Conservation (phyloP, 2,329 filamentous ascomycete genomes). For the Calonectria montana region DNA sequence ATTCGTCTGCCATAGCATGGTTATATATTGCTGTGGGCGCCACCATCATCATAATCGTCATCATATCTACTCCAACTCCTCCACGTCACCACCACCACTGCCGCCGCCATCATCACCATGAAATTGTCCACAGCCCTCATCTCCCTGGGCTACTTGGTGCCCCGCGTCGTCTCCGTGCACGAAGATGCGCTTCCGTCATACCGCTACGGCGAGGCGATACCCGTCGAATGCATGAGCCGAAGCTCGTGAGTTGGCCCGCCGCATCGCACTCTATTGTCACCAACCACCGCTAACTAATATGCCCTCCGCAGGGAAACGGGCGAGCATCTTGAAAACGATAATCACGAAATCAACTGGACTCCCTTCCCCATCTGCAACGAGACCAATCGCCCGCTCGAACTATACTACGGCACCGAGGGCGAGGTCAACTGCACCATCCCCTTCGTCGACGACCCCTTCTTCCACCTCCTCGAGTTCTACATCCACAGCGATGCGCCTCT, state of each 20-base stretch:
- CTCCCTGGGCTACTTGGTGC: constrained; percentile 39
- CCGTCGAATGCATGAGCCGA: constrained; percentile 79
- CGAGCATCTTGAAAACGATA: constrained; percentile 85
- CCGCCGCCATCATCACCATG: constrained; percentile 22
- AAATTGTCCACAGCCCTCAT: constrained; percentile 24
- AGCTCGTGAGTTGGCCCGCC: constrained; percentile 67
- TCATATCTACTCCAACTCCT: not conserved
- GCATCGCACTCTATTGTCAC: not conserved
- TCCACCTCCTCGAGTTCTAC: constrained; percentile 95
- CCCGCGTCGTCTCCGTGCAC: constrained; percentile 43
- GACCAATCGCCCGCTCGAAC: constrained; percentile 82
- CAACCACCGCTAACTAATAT: constrained; percentile 2
- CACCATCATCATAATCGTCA: not conserved
- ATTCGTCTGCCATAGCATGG: constrained; percentile 8
- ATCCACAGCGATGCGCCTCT: constrained; percentile 96
- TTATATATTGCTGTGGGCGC: constrained; percentile 1
- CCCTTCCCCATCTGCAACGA: constrained; percentile 93
- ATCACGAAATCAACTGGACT: constrained; percentile 89
- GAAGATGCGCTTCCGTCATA: constrained; percentile 68
- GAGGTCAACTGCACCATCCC: constrained; percentile 88
- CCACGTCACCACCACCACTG: constrained; percentile 15
- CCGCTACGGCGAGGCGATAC: constrained; percentile 74
- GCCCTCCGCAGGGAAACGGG: constrained; percentile 76
- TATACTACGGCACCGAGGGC: constrained; percentile 84
- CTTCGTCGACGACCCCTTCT: constrained; percentile 82